These are phyloP conservation scores for Vachellia pachyceras DNA, from an alignment of 306 rosid genomes.

Conservation along the genomic window DNA sequence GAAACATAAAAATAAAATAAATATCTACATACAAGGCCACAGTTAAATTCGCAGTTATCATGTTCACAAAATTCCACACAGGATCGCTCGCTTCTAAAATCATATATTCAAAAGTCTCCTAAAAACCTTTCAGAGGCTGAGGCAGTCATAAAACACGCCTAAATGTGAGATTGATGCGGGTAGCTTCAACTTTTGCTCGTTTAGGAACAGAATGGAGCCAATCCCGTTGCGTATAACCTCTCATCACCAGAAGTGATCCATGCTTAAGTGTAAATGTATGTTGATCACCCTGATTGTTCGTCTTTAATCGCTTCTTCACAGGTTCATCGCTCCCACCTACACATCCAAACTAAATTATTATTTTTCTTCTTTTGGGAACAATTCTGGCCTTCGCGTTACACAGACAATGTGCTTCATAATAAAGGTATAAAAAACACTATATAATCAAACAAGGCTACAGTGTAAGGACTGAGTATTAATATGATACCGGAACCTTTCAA, in stretches of 20 bases:
- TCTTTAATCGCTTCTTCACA: constrained; percentile 66
- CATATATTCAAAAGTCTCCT: constrained; percentile 21
- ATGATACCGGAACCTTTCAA: background rate
- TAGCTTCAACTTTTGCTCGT: constrained; percentile 71
- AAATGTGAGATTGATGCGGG: constrained; percentile 92
- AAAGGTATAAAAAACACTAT: background rate
- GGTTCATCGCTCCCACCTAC: constrained; percentile 60
- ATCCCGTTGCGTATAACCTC: constrained; percentile 91
- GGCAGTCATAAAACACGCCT: constrained; percentile 60
- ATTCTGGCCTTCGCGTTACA: background rate
- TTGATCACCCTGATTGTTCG: constrained; percentile 53
- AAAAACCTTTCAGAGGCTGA: constrained; percentile 5
- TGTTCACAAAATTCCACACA: background rate
- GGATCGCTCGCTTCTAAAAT: constrained; percentile 15
- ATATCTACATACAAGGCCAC: too few species aligned
- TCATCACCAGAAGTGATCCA: constrained; percentile 90
- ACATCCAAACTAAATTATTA: constrained; percentile 35
- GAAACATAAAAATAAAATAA: too few species aligned
- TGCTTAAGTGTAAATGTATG: constrained; percentile 79
- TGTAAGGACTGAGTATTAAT: background rate
- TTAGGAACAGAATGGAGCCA: constrained; percentile 94
- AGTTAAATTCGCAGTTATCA: background rate
- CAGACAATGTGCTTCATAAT: background rate
- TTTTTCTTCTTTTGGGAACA: background rate
- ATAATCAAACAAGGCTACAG: background rate